Evolutionary conservation across 768 basidiomycete genomes (phyloP), one percentile per base, ranked within the genome.

Genomic region (Tulasnella sp.): DNA sequence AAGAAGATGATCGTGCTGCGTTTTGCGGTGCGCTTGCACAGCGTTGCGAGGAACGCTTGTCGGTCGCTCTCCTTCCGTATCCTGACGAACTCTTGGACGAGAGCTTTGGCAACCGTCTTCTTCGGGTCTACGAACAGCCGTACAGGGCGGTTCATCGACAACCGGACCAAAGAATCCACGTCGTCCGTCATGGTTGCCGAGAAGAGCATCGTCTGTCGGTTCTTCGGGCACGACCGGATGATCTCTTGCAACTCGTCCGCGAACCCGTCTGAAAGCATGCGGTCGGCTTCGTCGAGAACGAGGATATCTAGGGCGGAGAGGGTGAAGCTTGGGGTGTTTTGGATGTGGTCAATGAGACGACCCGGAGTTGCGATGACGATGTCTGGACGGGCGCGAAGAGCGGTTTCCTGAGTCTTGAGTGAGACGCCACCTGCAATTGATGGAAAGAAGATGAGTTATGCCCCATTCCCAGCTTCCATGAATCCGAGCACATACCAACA

Each of bases 131-230:
- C 97, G 84, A 98, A 98, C 42, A 99, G 88, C 68, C 97, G 90
- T 12, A 97, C 94, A 7, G 98, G 98, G 84, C 93, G 96, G 84
- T 95, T 93, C 74, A 99, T 86, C 18, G 94, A 95, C 89, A 99
- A 93, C 83, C 91, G 92, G 79, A 99, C 94, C 73, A 99, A 89
- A 83, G 96, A 93, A 82, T 98, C 95, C 12, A 99, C 93, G 1
- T 94, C 93, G 85, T 99, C 98, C 5, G 97, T 98, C 94, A 99
- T 99, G 0, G 98, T 99, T 2, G 98, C 98, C 0, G 96, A 98
- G 86, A 99, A 99, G 48, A 99, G 88, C 96, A 99, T 97, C 4
- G 98, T 99, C 84, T 99, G 98, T 48, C 98, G 90, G 36, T 93
- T 93, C 31, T 85, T 85, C 1, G 96, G 96, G 84, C 96, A 98